A percentile compares a stretch with the other conserved stretches of the same genome.
phyloP scores from a whole-genome alignment of 257 asterid species.

The Plectranthus barbatus region DNA sequence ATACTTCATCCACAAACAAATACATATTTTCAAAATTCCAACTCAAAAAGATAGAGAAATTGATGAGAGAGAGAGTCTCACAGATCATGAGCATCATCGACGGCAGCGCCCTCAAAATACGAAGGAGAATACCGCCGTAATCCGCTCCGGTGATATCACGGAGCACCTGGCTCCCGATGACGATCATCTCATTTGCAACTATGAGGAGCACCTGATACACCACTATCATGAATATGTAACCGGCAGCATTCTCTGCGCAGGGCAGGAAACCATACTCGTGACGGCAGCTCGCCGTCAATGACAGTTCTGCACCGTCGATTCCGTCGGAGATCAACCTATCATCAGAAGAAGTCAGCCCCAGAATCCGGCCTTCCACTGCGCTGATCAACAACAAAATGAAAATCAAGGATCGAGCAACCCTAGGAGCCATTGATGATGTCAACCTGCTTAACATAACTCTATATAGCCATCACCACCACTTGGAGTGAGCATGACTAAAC shows the following conservation, averaged over 20 bases:
- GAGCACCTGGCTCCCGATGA: slow-evolving; percentile 35
- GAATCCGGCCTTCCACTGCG: no score
- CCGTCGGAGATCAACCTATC: slow-evolving; percentile 20
- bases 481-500: no score
- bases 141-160: slow-evolving; percentile 32
- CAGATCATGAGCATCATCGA: slow-evolving; percentile 49
- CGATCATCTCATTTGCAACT: slow-evolving; percentile 32
- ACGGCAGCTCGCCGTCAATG: no score
- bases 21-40: no score
- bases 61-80: slow-evolving; percentile 11
- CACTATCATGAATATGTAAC: no score
- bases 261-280: slow-evolving; percentile 59
- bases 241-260: no score
- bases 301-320: not conserved
- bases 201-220: slow-evolving; percentile 42
- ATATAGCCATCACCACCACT: no score
- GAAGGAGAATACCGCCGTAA: slow-evolving; percentile 49
- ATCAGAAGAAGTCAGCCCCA: no score
- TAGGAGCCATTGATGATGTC: no score
- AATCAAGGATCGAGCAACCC: no score
- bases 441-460: no score
- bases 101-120: slow-evolving; percentile 45
- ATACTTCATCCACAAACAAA: slow-evolving; percentile 10
- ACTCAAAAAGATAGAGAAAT: no score
- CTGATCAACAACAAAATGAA: slow-evolving; percentile 16